Evolutionary conservation across 2,329 filamentous ascomycete species (phyloP).

Genomic region (Acephala macrosclerotiorum): DNA sequence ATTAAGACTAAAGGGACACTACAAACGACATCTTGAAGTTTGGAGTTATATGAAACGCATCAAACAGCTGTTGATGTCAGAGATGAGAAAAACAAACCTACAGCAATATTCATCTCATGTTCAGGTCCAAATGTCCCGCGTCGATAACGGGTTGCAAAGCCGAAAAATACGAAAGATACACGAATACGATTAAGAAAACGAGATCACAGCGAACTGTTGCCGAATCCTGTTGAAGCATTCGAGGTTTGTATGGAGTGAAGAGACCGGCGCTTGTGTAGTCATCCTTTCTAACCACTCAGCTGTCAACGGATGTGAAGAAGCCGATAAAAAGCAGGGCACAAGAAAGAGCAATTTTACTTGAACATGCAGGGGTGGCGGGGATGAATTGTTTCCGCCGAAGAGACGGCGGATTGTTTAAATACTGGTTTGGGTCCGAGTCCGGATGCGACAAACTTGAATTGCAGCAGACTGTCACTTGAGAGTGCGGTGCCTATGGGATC

Average conservation of each 20-base stretch:
- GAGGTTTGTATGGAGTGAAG: no score
- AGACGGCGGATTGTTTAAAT: background rate
- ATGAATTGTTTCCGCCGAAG: background rate
- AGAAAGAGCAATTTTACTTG: background rate
- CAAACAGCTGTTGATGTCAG: background rate
- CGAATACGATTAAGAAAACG: background rate
- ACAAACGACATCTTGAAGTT: background rate
- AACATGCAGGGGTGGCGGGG: background rate
- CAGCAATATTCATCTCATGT: background rate
- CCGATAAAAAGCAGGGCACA: background rate
- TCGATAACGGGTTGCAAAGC: no score
- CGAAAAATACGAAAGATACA: no score
- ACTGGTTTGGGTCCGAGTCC: background rate
- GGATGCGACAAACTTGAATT: background rate
- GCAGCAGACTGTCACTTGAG: background rate
- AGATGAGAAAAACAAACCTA: background rate
- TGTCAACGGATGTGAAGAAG: background rate
- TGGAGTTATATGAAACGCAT: background rate
- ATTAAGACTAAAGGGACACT: background rate
- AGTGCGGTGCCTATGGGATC: no score
- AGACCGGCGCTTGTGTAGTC: background rate
- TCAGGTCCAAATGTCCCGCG: background rate
- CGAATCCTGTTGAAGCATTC: background rate
- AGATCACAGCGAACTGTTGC: background rate
- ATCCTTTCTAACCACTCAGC: background rate